phyloP scores from a whole-genome alignment of 306 rosid species.

The Castanea crenata region DNA sequence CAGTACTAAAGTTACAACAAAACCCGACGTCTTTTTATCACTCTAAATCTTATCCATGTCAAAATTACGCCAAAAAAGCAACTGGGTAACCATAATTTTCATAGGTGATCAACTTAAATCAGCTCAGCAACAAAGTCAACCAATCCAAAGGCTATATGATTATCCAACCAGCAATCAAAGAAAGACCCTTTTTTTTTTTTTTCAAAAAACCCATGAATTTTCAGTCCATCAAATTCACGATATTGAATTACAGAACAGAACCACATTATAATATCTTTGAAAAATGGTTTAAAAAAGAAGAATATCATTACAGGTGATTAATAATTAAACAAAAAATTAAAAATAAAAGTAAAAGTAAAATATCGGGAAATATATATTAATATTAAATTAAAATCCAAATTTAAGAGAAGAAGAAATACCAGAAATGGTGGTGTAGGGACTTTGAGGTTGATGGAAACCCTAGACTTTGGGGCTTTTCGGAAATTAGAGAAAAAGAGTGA shows the following conservation, averaged over 20 bases:
- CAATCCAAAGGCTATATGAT: not conserved
- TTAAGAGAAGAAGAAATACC: constrained; percentile 21
- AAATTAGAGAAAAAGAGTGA: constrained; percentile 23
- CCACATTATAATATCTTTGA: not conserved
- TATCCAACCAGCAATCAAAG: not conserved
- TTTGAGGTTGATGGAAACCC: constrained; percentile 33
- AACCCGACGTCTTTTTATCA: not conserved
- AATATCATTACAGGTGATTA: not conserved
- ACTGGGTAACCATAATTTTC: not conserved
- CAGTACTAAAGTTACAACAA: not conserved
- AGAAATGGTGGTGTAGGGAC: constrained; percentile 15
- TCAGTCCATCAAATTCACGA: constrained; percentile 5
- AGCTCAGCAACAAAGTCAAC: constrained; percentile 18
- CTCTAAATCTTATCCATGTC: not conserved
- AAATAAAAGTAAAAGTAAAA: not conserved
- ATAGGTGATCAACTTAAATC: constrained; percentile 15
- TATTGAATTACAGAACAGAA: not conserved
- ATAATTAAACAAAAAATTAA: not conserved
- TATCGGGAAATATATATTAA: not conserved
- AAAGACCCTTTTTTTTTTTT: not conserved
- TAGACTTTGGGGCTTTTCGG: constrained; percentile 37
- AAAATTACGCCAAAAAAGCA: not conserved
- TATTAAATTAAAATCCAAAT: not conserved
- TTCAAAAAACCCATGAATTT: not conserved
- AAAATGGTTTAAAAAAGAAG: not conserved